Base-by-base conservation (phyloP, 352 stramenopile genomes). In the Phytopythium kandeliae region DNA sequence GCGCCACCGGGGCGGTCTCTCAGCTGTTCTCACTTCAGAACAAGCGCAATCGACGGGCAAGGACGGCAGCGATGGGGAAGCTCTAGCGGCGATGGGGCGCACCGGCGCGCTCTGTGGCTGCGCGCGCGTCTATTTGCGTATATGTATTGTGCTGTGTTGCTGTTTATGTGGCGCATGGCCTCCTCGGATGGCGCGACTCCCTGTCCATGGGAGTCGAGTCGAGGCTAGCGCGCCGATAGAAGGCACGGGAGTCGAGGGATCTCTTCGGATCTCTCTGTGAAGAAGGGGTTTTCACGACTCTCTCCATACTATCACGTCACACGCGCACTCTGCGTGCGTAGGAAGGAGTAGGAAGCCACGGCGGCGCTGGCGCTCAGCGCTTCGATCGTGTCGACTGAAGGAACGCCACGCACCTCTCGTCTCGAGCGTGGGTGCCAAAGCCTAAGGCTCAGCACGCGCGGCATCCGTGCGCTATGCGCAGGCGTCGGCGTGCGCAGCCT, bases 251-350 rank as follows among this genome's bases (percentile, higher is more conserved):
- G 40, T 45, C 40, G 40, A 45, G 40, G 40, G 40, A 45, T 45
- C 40, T 45, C 40, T 45, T 45, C 19, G 40, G 40, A 45, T 45
- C 30, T 7, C 12, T 19, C 16, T 11, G 40, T 45, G 40, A 45
- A 45, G 19, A 45, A 45, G 40, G 40, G 40, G 40, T 45, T 45
- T 45, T 45, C 40, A 45, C 40, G 40, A 45, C 30, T 22, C 40
- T 45, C 40, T 45, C 40, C 40, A 45, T 45, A 31, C 40, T 45
- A 17, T 22, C 11, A 30, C 21, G 16, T 16, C 12, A 45, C 21
- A 10, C 17, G 15, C 22, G n/a, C n/a, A n/a, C n/a, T n/a, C 38
- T 44, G 38, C 21, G 42, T 33, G 15, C 36, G 16, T 34, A 48
- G 17, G 17, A 24, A 42, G 19, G 36, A 42, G n/a, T 21, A 33